Percentiles rank a stretch among this genome's conserved stretches.
Conservation (phyloP, 1,139 yeast genomes). For the Chernovozyma aurita region DNA sequence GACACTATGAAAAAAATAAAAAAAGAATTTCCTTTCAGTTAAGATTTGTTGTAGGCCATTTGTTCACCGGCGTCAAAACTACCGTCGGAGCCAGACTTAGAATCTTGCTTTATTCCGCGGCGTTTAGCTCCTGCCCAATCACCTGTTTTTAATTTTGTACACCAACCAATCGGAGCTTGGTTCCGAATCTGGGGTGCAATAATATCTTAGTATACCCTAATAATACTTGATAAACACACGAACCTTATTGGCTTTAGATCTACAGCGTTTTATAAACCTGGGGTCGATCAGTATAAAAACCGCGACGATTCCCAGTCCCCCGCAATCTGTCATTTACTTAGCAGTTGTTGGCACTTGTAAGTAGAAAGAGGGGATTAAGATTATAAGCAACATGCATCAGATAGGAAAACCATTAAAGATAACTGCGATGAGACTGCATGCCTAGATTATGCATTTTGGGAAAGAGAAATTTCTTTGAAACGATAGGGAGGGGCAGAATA, state of each 20-base stretch:
- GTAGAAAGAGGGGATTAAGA: slow-evolving; percentile 5
- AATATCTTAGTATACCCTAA: neutral
- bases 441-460: no score
- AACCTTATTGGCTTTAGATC: neutral
- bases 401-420: no score
- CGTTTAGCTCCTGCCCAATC: slow-evolving; percentile 1
- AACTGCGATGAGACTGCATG: no score
- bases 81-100: no score
- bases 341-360: slow-evolving; percentile 3
- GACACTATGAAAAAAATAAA: no score
- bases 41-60: no score
- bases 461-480: no score
- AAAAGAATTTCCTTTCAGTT: no score
- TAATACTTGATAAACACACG: neutral
- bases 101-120: neutral
- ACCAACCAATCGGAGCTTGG: slow-evolving; percentile 1
- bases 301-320: neutral
- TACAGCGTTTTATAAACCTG: neutral
- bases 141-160: neutral
- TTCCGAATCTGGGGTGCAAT: neutral
- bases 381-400: no score
- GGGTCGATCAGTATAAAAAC: slow-evolving; percentile 1
- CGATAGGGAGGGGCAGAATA: no score
- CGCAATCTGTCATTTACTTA: neutral
- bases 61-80: no score